Evolutionary conservation across 495 filamentous ascomycete genomes (phyloP).

Genomic region (Letharia columbiana): DNA sequence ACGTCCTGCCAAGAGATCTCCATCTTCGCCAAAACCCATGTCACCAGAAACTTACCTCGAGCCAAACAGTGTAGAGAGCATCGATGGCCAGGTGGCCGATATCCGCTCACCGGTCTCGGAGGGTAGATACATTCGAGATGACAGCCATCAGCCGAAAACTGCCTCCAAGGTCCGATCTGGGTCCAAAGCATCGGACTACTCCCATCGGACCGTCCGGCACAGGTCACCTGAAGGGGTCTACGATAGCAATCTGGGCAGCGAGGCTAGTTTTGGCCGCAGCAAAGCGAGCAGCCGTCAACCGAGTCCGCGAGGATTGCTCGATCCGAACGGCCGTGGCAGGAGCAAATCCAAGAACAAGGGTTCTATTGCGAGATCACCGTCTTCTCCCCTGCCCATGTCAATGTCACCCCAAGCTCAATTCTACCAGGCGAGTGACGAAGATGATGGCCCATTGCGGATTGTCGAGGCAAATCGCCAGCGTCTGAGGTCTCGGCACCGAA

Average conservation of each 20-base stretch:
- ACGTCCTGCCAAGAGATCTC: slow-evolving; percentile 75
- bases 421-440: slow-evolving; percentile 33
- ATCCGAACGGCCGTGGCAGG: slow-evolving; percentile 38
- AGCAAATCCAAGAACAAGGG: slow-evolving; percentile 45
- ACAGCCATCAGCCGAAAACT: slow-evolving; percentile 12
- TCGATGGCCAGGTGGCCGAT: slow-evolving; percentile 24
- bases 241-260: slow-evolving; percentile 18
- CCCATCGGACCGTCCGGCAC: slow-evolving; percentile 24
- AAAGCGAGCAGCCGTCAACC: slow-evolving; percentile 40
- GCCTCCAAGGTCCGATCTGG: slow-evolving; percentile 24
- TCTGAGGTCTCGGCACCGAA: slow-evolving; percentile 51
- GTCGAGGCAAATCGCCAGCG: slow-evolving; percentile 54
- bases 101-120: slow-evolving; percentile 16
- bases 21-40: slow-evolving; percentile 86
- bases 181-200: slow-evolving; percentile 26
- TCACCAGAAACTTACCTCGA: slow-evolving; percentile 69
- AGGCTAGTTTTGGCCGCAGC: slow-evolving; percentile 19
- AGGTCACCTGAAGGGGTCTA: slow-evolving; percentile 21
- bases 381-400: slow-evolving; percentile 68
- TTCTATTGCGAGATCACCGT: slow-evolving; percentile 61
- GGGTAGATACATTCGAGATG: slow-evolving; percentile 16
- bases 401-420: slow-evolving; percentile 42
- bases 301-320: slow-evolving; percentile 41
- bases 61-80: slow-evolving; percentile 38
- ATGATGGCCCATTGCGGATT: slow-evolving; percentile 53